Percentiles rank a stretch among this genome's conserved stretches.
phyloP scores from a whole-genome alignment of 2,329 filamentous ascomycete genomes.

The Cladosporium sphaerospermum region DNA sequence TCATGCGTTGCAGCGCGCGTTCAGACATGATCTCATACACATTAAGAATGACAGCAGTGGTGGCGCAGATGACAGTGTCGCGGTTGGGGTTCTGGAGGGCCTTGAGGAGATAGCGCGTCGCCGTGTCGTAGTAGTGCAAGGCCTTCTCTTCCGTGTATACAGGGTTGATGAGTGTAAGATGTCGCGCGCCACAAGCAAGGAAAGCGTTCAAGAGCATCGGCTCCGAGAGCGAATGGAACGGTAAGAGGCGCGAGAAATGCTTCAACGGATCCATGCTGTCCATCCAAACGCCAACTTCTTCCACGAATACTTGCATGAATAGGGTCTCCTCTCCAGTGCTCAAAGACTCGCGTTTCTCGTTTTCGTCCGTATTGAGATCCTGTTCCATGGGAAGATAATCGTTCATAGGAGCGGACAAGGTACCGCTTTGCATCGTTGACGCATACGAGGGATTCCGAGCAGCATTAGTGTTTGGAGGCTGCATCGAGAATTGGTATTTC shows the following conservation, averaged over 20 bases:
- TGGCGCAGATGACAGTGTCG: conserved; percentile 77
- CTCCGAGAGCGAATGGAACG: conserved; percentile 72
- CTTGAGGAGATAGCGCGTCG: conserved; percentile 69
- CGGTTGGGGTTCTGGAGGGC: conserved; percentile 78
- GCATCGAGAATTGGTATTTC: conserved; percentile 23
- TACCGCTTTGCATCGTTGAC: conserved; percentile 15
- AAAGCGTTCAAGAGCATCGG: conserved; percentile 87
- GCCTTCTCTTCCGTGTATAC: conserved; percentile 71
- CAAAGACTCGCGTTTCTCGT: conserved; percentile 55
- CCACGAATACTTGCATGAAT: conserved; percentile 89
- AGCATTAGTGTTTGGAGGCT: conserved; percentile 19
- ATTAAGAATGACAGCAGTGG: conserved; percentile 80
- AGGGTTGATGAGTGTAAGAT: conserved; percentile 65
- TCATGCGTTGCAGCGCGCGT: conserved; percentile 72
- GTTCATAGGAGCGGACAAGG: conserved; percentile 1
- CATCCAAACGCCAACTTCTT: conserved; percentile 90
- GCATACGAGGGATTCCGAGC: conserved; percentile 19
- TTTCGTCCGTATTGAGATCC: conserved; percentile 12
- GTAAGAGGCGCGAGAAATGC: conserved; percentile 77
- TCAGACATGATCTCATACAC: conserved; percentile 93
- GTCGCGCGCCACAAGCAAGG: conserved; percentile 79
- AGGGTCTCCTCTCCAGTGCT: conserved; percentile 69
- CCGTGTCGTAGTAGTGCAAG: conserved; percentile 75
- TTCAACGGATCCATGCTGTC: conserved; percentile 80
- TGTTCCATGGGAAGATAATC: background rate